Percentiles rank a stretch among this genome's conserved stretches.
Evolutionary conservation across 352 stramenopile species (phyloP).

Genomic region (Globisporangium abappressorium): DNA sequence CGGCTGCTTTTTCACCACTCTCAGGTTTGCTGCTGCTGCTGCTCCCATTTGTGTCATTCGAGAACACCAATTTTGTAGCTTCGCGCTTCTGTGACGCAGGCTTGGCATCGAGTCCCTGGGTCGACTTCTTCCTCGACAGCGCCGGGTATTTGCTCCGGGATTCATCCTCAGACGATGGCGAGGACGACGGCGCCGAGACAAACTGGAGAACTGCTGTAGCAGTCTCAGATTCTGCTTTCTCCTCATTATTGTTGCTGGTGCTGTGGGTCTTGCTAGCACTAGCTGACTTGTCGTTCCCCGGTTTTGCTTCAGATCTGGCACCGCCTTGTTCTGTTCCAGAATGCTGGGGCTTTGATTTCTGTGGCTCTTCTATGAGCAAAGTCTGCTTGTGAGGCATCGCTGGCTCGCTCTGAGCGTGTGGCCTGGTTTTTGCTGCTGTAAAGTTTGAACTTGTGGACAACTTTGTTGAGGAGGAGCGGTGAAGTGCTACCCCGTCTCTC

Average conservation of each 20-base stretch:
- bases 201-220: not conserved
- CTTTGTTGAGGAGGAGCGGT: slow-evolving; percentile 18
- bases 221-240: not conserved
- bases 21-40: not conserved
- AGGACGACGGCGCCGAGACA: not conserved
- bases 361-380: not conserved
- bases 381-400: not conserved
- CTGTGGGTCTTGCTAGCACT: not conserved
- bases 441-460: not conserved
- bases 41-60: not conserved
- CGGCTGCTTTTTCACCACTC: not conserved
- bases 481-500: slow-evolving; percentile 43
- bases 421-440: not conserved
- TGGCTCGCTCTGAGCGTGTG: slow-evolving; percentile 17
- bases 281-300: not conserved
- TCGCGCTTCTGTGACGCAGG: not conserved
- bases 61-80: not conserved
- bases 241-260: slow-evolving; percentile 5
- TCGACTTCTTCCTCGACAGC: slow-evolving; percentile 6
- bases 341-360: not conserved
- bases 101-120: not conserved
- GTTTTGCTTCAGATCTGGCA: not conserved
- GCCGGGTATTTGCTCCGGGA: slow-evolving; percentile 11
- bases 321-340: not conserved
- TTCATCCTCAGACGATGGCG: slow-evolving; percentile 10